Percentiles rank a stretch among this genome's conserved stretches.
Conservation (phyloP, 140 eudicot species). For the Oenanthe javanica region DNA sequence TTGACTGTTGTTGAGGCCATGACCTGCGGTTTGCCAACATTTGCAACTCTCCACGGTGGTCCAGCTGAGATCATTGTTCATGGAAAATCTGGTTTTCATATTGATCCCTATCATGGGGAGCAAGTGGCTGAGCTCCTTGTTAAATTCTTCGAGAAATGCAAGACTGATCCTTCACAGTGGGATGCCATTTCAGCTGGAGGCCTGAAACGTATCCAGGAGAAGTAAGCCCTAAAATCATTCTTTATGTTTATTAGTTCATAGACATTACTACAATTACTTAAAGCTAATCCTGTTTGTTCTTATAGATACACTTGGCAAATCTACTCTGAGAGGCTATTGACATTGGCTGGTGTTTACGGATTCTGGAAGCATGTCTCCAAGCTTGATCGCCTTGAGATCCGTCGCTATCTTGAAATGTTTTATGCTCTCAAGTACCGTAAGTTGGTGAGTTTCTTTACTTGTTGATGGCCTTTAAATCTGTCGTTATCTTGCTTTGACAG, state of each 20-base stretch:
- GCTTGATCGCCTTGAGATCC: slow-evolving; percentile 74
- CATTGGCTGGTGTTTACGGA: slow-evolving; percentile 80
- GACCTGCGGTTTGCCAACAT: slow-evolving; percentile 94
- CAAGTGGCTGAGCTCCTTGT: slow-evolving; percentile 63
- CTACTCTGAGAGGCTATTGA: slow-evolving; percentile 74
- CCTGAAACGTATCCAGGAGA: slow-evolving; percentile 69
- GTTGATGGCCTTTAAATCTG: background rate
- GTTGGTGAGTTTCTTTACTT: slow-evolving; percentile 35
- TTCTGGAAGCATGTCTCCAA: slow-evolving; percentile 94
- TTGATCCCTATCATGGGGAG: slow-evolving; percentile 88
- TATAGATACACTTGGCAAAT: slow-evolving; percentile 92
- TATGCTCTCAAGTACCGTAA: slow-evolving; percentile 70
- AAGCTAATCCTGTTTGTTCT: background rate
- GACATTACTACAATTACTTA: background rate
- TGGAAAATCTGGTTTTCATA: slow-evolving; percentile 88
- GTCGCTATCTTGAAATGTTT: slow-evolving; percentile 90
- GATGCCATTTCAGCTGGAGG: slow-evolving; percentile 67
- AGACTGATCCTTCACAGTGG: slow-evolving; percentile 74
- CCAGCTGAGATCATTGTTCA: slow-evolving; percentile 93
- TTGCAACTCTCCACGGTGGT: slow-evolving; percentile 87
- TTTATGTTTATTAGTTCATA: too few species aligned
- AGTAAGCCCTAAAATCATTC: slow-evolving; percentile 31
- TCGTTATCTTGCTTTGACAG: background rate
- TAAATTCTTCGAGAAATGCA: slow-evolving; percentile 61
- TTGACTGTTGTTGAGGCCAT: slow-evolving; percentile 93